phyloP scores from a whole-genome alignment of 495 filamentous ascomycete genomes.

The Zalerion maritima region DNA sequence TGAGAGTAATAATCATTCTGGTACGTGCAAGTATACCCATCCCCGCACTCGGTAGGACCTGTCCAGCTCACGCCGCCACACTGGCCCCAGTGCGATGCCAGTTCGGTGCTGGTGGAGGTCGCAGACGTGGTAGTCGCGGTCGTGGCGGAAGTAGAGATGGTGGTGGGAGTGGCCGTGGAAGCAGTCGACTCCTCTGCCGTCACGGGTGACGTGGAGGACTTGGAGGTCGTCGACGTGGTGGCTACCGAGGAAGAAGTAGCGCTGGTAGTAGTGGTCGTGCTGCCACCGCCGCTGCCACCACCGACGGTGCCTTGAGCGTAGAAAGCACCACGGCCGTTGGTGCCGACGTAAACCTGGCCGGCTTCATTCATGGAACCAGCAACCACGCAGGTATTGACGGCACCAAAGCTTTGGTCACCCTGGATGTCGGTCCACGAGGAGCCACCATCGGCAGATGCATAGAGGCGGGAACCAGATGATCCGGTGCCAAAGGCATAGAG shows the following conservation, averaged over 20 bases:
- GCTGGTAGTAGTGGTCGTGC: constrained; percentile 5
- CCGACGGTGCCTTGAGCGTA: constrained; percentile 22
- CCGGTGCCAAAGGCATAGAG: constrained; percentile 36
- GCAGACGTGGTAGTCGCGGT: constrained; percentile 7
- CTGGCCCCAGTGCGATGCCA: constrained; percentile 11
- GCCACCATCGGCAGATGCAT: constrained; percentile 34
- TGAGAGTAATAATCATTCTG: constrained; percentile 29
- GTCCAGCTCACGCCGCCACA: constrained; percentile 12
- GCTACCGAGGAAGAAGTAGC: constrained; percentile 1
- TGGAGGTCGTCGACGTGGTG: constrained; percentile 3
- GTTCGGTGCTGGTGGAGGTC: constrained; percentile 6
- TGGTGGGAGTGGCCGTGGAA: too few species aligned
- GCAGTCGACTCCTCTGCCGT: too few species aligned
- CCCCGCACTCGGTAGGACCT: constrained; percentile 10
- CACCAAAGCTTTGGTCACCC: constrained; percentile 37
- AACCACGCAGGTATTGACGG: constrained; percentile 28
- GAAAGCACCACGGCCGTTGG: constrained; percentile 43
- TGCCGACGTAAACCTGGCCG: constrained; percentile 42
- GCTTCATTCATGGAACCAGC: constrained; percentile 33
- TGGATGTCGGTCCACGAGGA: constrained; percentile 38
- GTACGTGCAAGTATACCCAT: constrained; percentile 7
- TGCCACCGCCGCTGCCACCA: constrained; percentile 1
- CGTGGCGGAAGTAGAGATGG: too few species aligned
- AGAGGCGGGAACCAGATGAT: constrained; percentile 29
- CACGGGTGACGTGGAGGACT: not conserved